Evolutionary conservation across 2,329 filamentous ascomycete genomes (phyloP).

Genomic region (Neopestalotiopsis rosae): DNA sequence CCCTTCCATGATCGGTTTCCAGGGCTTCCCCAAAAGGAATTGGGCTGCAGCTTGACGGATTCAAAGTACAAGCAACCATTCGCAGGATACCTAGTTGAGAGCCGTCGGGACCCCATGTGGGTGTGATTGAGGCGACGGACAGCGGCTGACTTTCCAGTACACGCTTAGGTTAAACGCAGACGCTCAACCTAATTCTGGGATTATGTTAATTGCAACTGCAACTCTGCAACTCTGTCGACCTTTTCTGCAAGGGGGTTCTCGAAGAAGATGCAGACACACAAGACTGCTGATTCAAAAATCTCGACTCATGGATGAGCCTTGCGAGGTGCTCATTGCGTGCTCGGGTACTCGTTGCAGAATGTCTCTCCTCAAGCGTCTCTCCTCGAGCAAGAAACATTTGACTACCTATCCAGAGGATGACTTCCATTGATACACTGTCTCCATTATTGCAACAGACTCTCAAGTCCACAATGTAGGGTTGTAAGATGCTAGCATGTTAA

Average conservation of each 20-base stretch:
- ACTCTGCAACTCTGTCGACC: neutral
- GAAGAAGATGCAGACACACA: neutral
- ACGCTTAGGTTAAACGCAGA: neutral
- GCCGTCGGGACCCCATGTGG: neutral
- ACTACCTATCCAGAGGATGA: too few species aligned
- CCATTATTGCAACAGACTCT: too few species aligned
- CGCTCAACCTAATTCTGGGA: slow-evolving; percentile 2
- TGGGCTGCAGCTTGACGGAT: too few species aligned
- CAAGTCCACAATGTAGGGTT: too few species aligned
- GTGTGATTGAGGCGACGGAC: neutral
- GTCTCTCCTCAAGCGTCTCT: too few species aligned
- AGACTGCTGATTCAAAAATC: neutral
- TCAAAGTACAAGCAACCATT: neutral
- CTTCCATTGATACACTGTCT: too few species aligned
- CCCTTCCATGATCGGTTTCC: too few species aligned
- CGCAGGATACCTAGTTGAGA: neutral
- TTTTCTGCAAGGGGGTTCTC: neutral
- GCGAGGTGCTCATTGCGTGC: neutral
- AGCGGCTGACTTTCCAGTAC: neutral
- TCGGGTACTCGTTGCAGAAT: too few species aligned
- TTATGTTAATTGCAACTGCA: neutral
- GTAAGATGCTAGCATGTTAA: too few species aligned
- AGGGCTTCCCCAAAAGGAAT: too few species aligned
- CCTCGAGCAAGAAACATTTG: too few species aligned
- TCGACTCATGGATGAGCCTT: neutral